Conservation (phyloP, 2,329 filamentous ascomycete genomes). For the Verticillium longisporum region DNA sequence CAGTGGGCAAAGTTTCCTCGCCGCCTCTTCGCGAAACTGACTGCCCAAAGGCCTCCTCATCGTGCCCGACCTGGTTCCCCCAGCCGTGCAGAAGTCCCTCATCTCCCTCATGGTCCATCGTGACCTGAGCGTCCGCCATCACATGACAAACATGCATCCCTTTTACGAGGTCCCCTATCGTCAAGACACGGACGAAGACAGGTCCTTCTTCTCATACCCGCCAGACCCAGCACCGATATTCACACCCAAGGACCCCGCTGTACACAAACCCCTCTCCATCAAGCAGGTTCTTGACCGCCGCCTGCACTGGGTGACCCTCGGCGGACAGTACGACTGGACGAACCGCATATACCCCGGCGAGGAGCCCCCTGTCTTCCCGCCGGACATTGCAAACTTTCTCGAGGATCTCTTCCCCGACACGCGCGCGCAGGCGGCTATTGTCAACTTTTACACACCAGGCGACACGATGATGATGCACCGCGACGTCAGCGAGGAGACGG, state of each 20-base stretch:
- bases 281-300: slow-evolving; percentile 69
- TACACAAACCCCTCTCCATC: slow-evolving; percentile 70
- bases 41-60: slow-evolving; percentile 63
- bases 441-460: slow-evolving; percentile 86
- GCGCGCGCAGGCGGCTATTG: slow-evolving; percentile 78
- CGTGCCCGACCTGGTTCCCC: slow-evolving; percentile 67
- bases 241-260: slow-evolving; percentile 58
- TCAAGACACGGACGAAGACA: slow-evolving; percentile 13
- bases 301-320: slow-evolving; percentile 89
- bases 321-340: slow-evolving; percentile 96
- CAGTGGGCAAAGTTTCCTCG: slow-evolving; percentile 8
- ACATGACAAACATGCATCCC: slow-evolving; percentile 86
- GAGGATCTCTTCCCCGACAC: slow-evolving; percentile 69
- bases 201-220: slow-evolving; percentile 48
- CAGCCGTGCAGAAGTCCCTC: slow-evolving; percentile 59
- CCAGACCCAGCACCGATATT: slow-evolving; percentile 48
- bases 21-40: neutral
- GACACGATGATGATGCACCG: slow-evolving; percentile 91
- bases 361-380: slow-evolving; percentile 65
- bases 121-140: slow-evolving; percentile 64
- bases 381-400: slow-evolving; percentile 63
- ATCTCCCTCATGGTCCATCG: slow-evolving; percentile 69
- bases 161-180: slow-evolving; percentile 67
- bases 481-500: slow-evolving; percentile 82
- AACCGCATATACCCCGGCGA: slow-evolving; percentile 69